A percentile compares a stretch with the other conserved stretches of the same genome.
Evolutionary conservation across 108 stramenopile species (phyloP).

Genomic region (Schizochytrium sp.): DNA sequence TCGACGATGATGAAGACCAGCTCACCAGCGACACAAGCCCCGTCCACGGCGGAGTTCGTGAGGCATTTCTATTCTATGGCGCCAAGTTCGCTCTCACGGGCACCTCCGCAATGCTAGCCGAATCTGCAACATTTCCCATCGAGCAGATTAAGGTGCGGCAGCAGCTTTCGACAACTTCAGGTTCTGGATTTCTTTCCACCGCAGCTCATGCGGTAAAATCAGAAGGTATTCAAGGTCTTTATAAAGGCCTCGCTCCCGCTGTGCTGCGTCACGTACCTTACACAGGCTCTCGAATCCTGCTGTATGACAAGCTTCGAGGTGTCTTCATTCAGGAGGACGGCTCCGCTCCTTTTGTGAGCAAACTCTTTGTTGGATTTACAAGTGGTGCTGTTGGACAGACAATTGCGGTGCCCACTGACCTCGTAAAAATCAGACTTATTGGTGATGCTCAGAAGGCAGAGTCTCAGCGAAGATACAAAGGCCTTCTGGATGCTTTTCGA

Average conservation of each 20-base stretch:
- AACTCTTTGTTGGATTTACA: background rate
- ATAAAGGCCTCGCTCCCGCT: constrained; percentile 46
- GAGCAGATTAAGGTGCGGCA: constrained; percentile 32
- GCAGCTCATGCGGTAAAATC: background rate
- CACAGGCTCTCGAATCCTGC: constrained; percentile 42
- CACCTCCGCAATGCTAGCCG: constrained; percentile 2
- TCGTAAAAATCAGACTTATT: background rate
- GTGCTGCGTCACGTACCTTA: constrained; percentile 33
- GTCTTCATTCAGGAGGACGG: constrained; percentile 27
- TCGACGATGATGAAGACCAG: background rate
- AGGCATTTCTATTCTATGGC: background rate
- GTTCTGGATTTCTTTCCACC: background rate
- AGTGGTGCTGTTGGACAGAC: background rate
- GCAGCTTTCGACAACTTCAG: constrained; percentile 6
- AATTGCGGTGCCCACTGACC: constrained; percentile 40
- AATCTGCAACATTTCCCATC: constrained; percentile 4
- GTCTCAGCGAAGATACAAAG: background rate
- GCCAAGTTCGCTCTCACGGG: constrained; percentile 47
- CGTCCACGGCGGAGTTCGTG: no score
- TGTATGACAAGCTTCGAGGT: constrained; percentile 28
- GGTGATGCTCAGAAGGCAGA: background rate
- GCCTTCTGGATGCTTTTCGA: background rate
- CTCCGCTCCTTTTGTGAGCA: background rate
- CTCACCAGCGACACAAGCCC: background rate
- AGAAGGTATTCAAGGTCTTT: background rate